These are phyloP conservation scores for Taiozyma sp. DNA, from an alignment of 1,139 yeast species.

Conservation along the genomic window DNA sequence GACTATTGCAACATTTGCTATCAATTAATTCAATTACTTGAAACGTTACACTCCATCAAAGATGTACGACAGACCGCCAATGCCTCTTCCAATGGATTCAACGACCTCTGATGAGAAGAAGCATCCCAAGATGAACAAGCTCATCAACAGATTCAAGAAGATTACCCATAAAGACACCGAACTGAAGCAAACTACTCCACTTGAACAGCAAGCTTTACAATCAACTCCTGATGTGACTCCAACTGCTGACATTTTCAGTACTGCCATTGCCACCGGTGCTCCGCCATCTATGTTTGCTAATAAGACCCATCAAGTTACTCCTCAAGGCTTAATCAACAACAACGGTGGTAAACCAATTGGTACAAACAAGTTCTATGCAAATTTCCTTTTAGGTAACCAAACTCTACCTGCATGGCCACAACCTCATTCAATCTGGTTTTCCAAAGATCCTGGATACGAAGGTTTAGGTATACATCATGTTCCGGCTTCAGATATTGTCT, in stretches of 20 bases:
- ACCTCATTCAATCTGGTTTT: constrained; percentile 76
- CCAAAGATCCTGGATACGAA: constrained; percentile 34
- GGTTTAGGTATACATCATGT: constrained; percentile 72
- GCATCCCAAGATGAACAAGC: constrained; percentile 3
- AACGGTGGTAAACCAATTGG: constrained; percentile 43
- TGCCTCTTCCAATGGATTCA: constrained; percentile 19
- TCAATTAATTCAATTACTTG: not conserved
- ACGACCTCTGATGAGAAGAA: not conserved
- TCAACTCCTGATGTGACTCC: constrained; percentile 5
- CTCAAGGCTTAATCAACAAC: constrained; percentile 34
- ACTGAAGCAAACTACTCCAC: not conserved
- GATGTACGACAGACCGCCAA: constrained; percentile 27
- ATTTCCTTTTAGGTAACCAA: constrained; percentile 64
- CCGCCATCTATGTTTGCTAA: constrained; percentile 47
- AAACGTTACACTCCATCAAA: not conserved
- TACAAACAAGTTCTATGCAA: constrained; percentile 84
- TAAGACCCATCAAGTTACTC: constrained; percentile 44
- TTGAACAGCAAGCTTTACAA: constrained; percentile 3
- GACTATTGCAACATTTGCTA: constrained; percentile 2
- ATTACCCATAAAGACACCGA: constrained; percentile 4
- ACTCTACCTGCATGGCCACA: constrained; percentile 69
- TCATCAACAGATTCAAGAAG: constrained; percentile 10
- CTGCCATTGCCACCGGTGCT: constrained; percentile 33
- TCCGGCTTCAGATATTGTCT: constrained; percentile 52
- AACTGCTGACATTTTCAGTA: constrained; percentile 25